Base-by-base conservation (phyloP, 768 basidiomycete genomes). In the Sarcomyxa edulis region DNA sequence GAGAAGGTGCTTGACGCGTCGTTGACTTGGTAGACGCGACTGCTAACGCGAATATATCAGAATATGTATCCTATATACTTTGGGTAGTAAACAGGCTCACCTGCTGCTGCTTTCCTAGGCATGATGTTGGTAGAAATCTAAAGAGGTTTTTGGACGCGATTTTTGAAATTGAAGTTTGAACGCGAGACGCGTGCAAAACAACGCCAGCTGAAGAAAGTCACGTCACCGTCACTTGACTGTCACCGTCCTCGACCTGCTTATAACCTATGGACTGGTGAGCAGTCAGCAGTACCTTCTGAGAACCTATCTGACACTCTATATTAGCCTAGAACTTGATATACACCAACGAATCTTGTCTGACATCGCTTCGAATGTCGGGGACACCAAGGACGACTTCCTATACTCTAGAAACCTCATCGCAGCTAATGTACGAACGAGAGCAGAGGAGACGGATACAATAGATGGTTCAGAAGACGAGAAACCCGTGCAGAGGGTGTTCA, bases 291-390 rank as follows among this genome's bases (percentile, higher is more conserved):
- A 22, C 21, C 24, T 20, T 25, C 30, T 25, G 22, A 15, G 14
- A n/a, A 35, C 9, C n/a, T n/a, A 34, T 26, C 37, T 39, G 35
- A 50, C 29, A 35, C 9, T 41, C 19, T 21, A 19, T 14, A 11
- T 35, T 12, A 90, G 87, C 54, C 64, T 91, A 12, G 88, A 92
- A 55, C 59, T 91, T 15, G 81, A 86, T 54, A 78, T 89, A 37
- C 81, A 78, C 44, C 85, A 86, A 48, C 71, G 71, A 42, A 83
- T 92, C 43, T 58, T 90, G 15, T 73, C 78, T 18, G 86, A 91
- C 60, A 71, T 92, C 40, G 85, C 83, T 4, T 63, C 65, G 14
- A 76, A 72, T 48, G 61, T 74, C 37, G 68, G 71, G 12, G 66
- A 71, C 22, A 60, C 64, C 16, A 61, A 68, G 40, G 72, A 72